A percentile compares a stretch with the other conserved stretches of the same genome.
phyloP scores from a whole-genome alignment of 129 eudicot species.

The Chrysanthemum lavandulifolium region DNA sequence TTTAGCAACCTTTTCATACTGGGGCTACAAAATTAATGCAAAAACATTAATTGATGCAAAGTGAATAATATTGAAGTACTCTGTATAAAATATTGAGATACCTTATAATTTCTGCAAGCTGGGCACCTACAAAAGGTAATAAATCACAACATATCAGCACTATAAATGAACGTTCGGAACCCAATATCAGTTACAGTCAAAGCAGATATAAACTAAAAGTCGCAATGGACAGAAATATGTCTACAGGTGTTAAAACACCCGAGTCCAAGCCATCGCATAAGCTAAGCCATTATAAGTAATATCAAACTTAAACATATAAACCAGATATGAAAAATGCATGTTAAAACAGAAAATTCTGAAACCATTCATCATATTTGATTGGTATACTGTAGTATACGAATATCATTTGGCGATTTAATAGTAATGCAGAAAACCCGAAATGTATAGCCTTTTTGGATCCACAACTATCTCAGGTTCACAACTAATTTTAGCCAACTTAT shows the following conservation, averaged over 20 bases:
- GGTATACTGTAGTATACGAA: background rate
- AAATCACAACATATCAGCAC: slow-evolving; percentile 21
- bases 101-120: slow-evolving; percentile 98
- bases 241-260: background rate
- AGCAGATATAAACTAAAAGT: background rate
- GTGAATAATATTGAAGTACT: background rate
- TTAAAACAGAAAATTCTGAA: no score
- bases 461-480: background rate
- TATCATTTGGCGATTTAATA: background rate
- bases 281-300: background rate
- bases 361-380: background rate
- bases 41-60: slow-evolving; percentile 13
- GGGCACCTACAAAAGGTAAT: slow-evolving; percentile 78
- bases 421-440: background rate
- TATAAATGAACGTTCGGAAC: background rate
- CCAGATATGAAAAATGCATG: background rate
- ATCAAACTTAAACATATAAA: background rate
- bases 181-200: background rate
- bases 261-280: background rate
- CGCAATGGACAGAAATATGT: background rate
- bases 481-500: background rate
- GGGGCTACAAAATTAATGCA: slow-evolving; percentile 57
- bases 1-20: slow-evolving; percentile 89
- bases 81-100: slow-evolving; percentile 9
- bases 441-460: slow-evolving; percentile 9